phyloP scores from a whole-genome alignment of 106 monocot genomes.

The Gastrodia elata region DNA sequence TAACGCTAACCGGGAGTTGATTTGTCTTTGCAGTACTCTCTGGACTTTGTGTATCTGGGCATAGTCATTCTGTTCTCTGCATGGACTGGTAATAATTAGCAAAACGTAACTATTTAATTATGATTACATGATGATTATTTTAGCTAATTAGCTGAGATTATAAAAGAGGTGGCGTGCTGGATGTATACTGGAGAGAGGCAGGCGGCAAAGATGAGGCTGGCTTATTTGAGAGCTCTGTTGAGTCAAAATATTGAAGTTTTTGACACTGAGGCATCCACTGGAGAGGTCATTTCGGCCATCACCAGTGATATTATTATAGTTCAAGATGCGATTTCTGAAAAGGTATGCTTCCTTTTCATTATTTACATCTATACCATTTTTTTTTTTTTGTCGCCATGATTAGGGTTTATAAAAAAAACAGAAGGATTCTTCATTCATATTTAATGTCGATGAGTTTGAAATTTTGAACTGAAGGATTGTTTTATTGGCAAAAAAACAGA shows the following conservation, averaged over 20 bases:
- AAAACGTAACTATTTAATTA: neutral
- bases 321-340: slow-evolving; percentile 95
- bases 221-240: slow-evolving; percentile 67
- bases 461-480: too few relatives aligned
- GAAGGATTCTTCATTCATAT: too few relatives aligned
- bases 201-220: slow-evolving; percentile 90
- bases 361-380: neutral
- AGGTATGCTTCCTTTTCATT: slow-evolving; percentile 34
- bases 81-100: slow-evolving; percentile 57
- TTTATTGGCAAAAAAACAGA: too few relatives aligned
- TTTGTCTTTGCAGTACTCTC: slow-evolving; percentile 51
- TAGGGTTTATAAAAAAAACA: too few relatives aligned
- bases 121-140: neutral
- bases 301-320: slow-evolving; percentile 84
- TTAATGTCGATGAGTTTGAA: too few relatives aligned
- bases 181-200: slow-evolving; percentile 98
- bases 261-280: slow-evolving; percentile 87
- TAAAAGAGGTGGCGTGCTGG: slow-evolving; percentile 98
- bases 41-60: slow-evolving; percentile 90
- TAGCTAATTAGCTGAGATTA: neutral
- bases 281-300: slow-evolving; percentile 89
- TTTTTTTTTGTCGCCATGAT: too few relatives aligned
- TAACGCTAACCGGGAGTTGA: too few relatives aligned
- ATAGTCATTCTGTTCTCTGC: slow-evolving; percentile 80
- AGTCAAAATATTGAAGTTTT: slow-evolving; percentile 83